These are phyloP conservation scores for Diacronema lutheri DNA, from an alignment of 78 protist genomes.

Conservation along the genomic window DNA sequence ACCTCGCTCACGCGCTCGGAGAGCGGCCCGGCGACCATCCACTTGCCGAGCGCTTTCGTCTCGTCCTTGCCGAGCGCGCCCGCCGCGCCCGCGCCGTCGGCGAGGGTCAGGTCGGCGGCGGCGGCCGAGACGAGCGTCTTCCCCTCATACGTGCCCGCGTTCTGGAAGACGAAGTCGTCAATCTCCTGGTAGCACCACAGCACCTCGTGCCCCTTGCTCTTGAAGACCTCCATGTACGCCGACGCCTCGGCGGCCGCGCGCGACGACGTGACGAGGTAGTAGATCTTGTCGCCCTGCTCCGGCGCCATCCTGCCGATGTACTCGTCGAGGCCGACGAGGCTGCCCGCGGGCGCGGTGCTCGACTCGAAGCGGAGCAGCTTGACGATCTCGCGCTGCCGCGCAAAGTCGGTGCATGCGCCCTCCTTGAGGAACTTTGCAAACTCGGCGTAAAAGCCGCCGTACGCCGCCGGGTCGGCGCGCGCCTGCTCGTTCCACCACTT, in stretches of 20 bases:
- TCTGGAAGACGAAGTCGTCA: conserved; percentile 79
- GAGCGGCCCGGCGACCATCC: background rate
- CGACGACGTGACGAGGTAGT: conserved; percentile 58
- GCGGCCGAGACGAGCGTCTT: conserved; percentile 55
- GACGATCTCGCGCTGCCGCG: conserved; percentile 55
- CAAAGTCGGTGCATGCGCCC: conserved; percentile 78
- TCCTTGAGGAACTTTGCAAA: conserved; percentile 77
- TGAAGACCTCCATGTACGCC: conserved; percentile 87
- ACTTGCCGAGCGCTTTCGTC: background rate
- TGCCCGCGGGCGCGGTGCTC: background rate
- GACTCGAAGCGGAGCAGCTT: conserved; percentile 74
- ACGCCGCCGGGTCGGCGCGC: conserved; percentile 58
- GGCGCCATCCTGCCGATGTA: conserved; percentile 74
- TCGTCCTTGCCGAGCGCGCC: conserved; percentile 16
- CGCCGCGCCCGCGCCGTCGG: conserved; percentile 50
- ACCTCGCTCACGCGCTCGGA: background rate
- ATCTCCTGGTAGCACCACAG: conserved; percentile 52
- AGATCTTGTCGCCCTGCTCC: conserved; percentile 69
- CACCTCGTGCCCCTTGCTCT: conserved; percentile 61
- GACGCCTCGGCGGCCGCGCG: conserved; percentile 58
- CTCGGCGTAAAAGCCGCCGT: conserved; percentile 54
- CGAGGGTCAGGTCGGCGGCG: conserved; percentile 43
- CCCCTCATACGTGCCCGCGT: conserved; percentile 56
- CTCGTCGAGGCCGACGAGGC: conserved; percentile 56
- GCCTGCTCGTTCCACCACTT: conserved; percentile 31